Evolutionary conservation across 192 early-diverging fungal genomes (phyloP).

Genomic region (Podila verticillata): DNA sequence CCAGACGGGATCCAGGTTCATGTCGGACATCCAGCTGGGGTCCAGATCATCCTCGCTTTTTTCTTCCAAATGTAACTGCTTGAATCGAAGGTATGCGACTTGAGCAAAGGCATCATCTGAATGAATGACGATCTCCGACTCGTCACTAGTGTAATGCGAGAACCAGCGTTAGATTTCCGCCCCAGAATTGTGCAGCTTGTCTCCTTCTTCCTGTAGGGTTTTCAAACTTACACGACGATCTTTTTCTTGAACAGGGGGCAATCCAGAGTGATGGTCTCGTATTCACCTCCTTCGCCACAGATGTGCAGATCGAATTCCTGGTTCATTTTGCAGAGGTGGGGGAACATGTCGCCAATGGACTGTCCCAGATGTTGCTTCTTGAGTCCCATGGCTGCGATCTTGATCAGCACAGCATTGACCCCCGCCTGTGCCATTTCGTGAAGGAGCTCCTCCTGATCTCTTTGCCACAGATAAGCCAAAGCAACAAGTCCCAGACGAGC

Average conservation of each 20-base stretch:
- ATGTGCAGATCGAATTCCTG: constrained; percentile 85
- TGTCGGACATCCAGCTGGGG: constrained; percentile 27
- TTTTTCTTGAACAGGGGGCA: constrained; percentile 90
- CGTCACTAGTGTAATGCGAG: constrained; percentile 61
- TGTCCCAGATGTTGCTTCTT: constrained; percentile 79
- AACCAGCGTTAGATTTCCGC: too few species aligned
- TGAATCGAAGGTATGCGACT: constrained; percentile 84
- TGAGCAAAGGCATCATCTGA: constrained; percentile 84
- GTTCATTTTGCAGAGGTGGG: constrained; percentile 76
- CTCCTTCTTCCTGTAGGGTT: background rate
- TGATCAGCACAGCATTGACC: constrained; percentile 88
- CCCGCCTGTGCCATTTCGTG: constrained; percentile 84
- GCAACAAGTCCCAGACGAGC: constrained; percentile 84
- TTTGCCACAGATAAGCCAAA: constrained; percentile 90
- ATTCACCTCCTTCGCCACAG: constrained; percentile 99
- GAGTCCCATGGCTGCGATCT: constrained; percentile 91
- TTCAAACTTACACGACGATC: constrained; percentile 73
- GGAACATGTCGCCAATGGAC: constrained; percentile 80
- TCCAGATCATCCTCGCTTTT: constrained; percentile 60
- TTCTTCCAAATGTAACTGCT: constrained; percentile 70
- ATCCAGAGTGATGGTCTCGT: constrained; percentile 93
- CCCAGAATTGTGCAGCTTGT: too few species aligned
- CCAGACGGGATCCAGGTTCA: constrained; percentile 39
- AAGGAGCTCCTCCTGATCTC: constrained; percentile 85
- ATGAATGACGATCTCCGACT: constrained; percentile 77